Evolutionary conservation across 2,329 filamentous ascomycete genomes (phyloP), one percentile per base, ranked within the genome.

Genomic region (Aureobasidium sp.): DNA sequence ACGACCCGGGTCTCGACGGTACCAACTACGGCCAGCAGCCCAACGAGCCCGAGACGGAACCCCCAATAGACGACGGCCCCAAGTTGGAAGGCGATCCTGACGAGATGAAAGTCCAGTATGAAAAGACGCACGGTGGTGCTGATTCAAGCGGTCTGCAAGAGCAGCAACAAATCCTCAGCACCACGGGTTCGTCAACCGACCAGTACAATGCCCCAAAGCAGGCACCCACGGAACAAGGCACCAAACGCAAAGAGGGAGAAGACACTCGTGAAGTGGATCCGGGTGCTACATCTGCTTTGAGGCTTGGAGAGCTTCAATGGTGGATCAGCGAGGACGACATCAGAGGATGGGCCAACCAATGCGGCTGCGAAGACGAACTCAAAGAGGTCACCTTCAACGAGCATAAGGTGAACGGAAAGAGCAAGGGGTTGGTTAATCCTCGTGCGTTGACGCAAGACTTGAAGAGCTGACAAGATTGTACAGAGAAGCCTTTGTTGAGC

Each of bases 391-490:
- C 92, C 0, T 99, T 97, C 74, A 97, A 91, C 70, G 94, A 99
- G 74, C 94, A 97, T 76, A 99, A 99, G 73, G 92, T 97, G 52
- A 99, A 99, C 68, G 94, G 94, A 68, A 99, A 99, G 78, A 96
- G 91, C 76, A 97, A 97, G 79, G 93, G 94, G 92, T 96, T 81
- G 66, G 85, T 75, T 27, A 1, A 27, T 29, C 2, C 14, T 52
- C 15, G 29, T 42, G 8, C n/a, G 27, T 27, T 27, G 35, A 48
- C 15, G 57, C 27, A 33, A 27, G 31, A 56, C 11, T 66, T 45
- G 61, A 56, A 14, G n/a, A 15, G 29, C 48, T 61, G 31, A 61
- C 29, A 40, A 3, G 1, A 7, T 19, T 1, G 14, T 60, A 58
- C 65, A 85, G 83, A 44, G 85, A 88, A 79, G 91, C 88, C 5